Evolutionary conservation across 2,329 filamentous ascomycete species (phyloP).

Genomic region (Hypoxylon sp.): DNA sequence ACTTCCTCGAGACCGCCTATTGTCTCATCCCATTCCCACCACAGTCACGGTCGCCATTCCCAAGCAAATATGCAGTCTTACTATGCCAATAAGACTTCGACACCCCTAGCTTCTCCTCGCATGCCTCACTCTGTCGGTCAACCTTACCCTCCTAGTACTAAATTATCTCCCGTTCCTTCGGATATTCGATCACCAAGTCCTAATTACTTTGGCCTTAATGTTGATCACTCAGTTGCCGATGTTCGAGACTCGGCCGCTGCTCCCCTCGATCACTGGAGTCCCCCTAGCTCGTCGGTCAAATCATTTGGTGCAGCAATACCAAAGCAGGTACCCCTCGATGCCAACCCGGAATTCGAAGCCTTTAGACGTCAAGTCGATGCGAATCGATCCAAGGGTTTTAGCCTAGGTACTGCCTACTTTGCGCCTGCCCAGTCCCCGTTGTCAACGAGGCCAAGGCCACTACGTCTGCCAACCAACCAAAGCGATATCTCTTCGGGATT

Average conservation of each 20-base stretch:
- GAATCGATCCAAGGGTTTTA: slow-evolving; percentile 61
- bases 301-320: slow-evolving; percentile 75
- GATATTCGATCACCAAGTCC: slow-evolving; percentile 69
- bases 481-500: slow-evolving; percentile 53
- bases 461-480: slow-evolving; percentile 59
- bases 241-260: slow-evolving; percentile 70
- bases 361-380: slow-evolving; percentile 78
- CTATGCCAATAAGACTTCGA: slow-evolving; percentile 54
- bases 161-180: slow-evolving; percentile 54
- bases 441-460: slow-evolving; percentile 52
- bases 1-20: slow-evolving; percentile 44
- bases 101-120: slow-evolving; percentile 62
- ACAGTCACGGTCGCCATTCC: slow-evolving; percentile 46
- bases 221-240: slow-evolving; percentile 66
- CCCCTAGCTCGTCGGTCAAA: slow-evolving; percentile 73
- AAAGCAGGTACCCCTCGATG: slow-evolving; percentile 74
- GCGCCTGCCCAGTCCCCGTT: slow-evolving; percentile 46
- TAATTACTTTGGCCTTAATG: slow-evolving; percentile 84
- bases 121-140: slow-evolving; percentile 64
- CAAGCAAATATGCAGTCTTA: slow-evolving; percentile 53
- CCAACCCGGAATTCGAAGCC: slow-evolving; percentile 83
- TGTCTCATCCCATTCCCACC: slow-evolving; percentile 43
- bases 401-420: slow-evolving; percentile 58
- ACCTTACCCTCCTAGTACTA: slow-evolving; percentile 56
- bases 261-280: slow-evolving; percentile 77